Percentiles rank a stretch among this genome's conserved stretches.
These are phyloP conservation scores for Coniella vitis DNA, from an alignment of 2,329 filamentous ascomycete species.

Conservation along the genomic window DNA sequence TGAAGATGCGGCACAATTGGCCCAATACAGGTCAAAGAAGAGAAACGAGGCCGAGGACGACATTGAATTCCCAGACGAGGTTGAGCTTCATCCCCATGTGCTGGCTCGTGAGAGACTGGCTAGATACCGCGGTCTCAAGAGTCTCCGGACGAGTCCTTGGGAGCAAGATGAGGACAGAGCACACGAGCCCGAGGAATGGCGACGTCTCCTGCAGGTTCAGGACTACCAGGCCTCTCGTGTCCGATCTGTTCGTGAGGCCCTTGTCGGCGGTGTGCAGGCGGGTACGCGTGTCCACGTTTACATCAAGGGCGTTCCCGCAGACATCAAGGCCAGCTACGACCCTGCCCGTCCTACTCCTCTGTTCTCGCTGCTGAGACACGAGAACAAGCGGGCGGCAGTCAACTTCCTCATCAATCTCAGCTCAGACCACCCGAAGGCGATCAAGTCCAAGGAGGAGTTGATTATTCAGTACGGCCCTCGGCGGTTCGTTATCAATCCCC, in stretches of 20 bases:
- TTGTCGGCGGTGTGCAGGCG: slow-evolving; percentile 78
- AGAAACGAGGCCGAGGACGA: slow-evolving; percentile 81
- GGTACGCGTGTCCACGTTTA: slow-evolving; percentile 80
- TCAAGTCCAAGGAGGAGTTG: slow-evolving; percentile 89
- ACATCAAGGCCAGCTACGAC: slow-evolving; percentile 40
- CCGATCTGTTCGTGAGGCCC: slow-evolving; percentile 68
- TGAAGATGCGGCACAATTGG: slow-evolving; percentile 67
- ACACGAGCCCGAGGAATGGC: slow-evolving; percentile 86
- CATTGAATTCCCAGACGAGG: slow-evolving; percentile 93
- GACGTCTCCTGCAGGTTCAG: slow-evolving; percentile 74
- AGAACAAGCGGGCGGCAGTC: slow-evolving; percentile 85
- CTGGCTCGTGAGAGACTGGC: slow-evolving; percentile 78
- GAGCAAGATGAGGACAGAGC: slow-evolving; percentile 80
- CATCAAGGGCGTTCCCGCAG: slow-evolving; percentile 47
- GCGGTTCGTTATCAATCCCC: slow-evolving; percentile 77
- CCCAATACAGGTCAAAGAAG: slow-evolving; percentile 71
- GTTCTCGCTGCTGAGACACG: slow-evolving; percentile 85
- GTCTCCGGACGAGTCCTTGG: slow-evolving; percentile 80
- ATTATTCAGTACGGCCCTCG: slow-evolving; percentile 88
- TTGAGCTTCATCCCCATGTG: slow-evolving; percentile 85
- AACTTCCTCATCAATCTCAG: slow-evolving; percentile 87
- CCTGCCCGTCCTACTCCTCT: slow-evolving; percentile 59
- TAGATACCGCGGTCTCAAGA: slow-evolving; percentile 88
- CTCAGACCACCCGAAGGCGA: slow-evolving; percentile 65
- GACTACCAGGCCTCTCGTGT: slow-evolving; percentile 84